phyloP scores from a whole-genome alignment of 345 rosid species.

The Draba incana region DNA sequence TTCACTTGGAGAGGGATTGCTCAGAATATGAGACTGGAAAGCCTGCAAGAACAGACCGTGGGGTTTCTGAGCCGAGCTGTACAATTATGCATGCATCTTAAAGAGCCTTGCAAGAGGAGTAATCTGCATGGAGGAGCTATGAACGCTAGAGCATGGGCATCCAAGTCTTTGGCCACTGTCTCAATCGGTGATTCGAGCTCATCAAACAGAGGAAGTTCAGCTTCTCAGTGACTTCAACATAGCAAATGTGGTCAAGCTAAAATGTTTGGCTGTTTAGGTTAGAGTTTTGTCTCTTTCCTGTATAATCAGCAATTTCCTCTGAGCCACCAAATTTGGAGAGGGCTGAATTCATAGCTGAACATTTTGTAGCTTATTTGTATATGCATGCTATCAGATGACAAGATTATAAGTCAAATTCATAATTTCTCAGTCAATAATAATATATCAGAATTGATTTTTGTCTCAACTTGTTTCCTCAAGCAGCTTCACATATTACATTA shows the following conservation, averaged over 20 bases:
- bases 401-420: constrained; percentile 21
- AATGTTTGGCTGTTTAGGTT: constrained; percentile 26
- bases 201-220: constrained; percentile 50
- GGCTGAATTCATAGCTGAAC: constrained; percentile 24
- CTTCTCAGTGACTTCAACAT: constrained; percentile 30
- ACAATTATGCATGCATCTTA: constrained; percentile 57
- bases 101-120: constrained; percentile 78
- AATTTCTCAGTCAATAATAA: constrained; percentile 15
- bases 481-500: background rate
- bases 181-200: constrained; percentile 85
- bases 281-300: constrained; percentile 26
- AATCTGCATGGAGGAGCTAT: constrained; percentile 90
- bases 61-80: constrained; percentile 58
- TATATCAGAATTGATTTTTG: constrained; percentile 7
- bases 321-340: constrained; percentile 15
- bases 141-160: constrained; percentile 91
- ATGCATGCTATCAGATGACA: constrained; percentile 29
- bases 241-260: constrained; percentile 14
- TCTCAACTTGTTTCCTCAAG: background rate
- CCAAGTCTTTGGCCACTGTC: constrained; percentile 91
- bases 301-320: constrained; percentile 27
- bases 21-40: constrained; percentile 51
- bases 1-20: constrained; percentile 56
- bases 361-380: constrained; percentile 35
- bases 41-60: constrained; percentile 66